A percentile compares a stretch with the other conserved stretches of the same genome.
phyloP scores from a whole-genome alignment of 2,329 filamentous ascomycete species.

The Curvularia eragrostidis region DNA sequence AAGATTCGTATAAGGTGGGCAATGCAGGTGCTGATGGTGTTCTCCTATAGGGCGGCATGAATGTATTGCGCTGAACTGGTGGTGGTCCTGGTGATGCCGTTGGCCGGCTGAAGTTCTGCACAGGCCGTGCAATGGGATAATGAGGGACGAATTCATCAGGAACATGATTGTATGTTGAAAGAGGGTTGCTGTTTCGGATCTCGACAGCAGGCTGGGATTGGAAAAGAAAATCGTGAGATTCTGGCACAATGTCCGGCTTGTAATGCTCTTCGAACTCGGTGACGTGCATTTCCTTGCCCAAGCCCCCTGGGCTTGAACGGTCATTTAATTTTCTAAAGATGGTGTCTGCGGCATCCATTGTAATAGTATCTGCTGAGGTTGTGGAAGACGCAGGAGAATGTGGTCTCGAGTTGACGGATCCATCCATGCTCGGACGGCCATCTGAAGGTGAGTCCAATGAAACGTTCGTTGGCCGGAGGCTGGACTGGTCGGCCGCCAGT shows the following conservation, averaged over 20 bases:
- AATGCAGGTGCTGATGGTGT: slow-evolving; percentile 29
- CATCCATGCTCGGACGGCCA: slow-evolving; percentile 16
- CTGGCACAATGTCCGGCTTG: slow-evolving; percentile 26
- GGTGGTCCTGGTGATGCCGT: slow-evolving; percentile 18
- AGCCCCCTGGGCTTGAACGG: slow-evolving; percentile 24
- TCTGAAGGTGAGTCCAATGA: slow-evolving; percentile 13
- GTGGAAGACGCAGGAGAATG: slow-evolving; percentile 34
- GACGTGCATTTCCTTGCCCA: slow-evolving; percentile 22
- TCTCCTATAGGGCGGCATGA: slow-evolving; percentile 22
- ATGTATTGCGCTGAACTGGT: slow-evolving; percentile 15
- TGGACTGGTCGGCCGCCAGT: slow-evolving; percentile 4
- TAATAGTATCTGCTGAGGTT: slow-evolving; percentile 29
- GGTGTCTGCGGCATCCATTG: slow-evolving; percentile 36
- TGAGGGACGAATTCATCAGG: slow-evolving; percentile 18
- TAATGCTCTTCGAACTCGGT: slow-evolving; percentile 20
- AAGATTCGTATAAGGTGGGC: slow-evolving; percentile 44
- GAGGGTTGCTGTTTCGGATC: slow-evolving; percentile 18
- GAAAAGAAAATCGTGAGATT: slow-evolving; percentile 41
- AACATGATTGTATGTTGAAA: slow-evolving; percentile 17
- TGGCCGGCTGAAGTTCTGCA: slow-evolving; percentile 36
- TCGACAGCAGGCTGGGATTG: slow-evolving; percentile 16
- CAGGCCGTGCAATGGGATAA: slow-evolving; percentile 25
- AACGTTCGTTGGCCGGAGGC: slow-evolving; percentile 12
- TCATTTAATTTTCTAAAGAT: slow-evolving; percentile 40
- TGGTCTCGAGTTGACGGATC: slow-evolving; percentile 17